These are phyloP conservation scores for Calonectria henricotiae DNA, from an alignment of 2,329 filamentous ascomycete species.

Conservation along the genomic window DNA sequence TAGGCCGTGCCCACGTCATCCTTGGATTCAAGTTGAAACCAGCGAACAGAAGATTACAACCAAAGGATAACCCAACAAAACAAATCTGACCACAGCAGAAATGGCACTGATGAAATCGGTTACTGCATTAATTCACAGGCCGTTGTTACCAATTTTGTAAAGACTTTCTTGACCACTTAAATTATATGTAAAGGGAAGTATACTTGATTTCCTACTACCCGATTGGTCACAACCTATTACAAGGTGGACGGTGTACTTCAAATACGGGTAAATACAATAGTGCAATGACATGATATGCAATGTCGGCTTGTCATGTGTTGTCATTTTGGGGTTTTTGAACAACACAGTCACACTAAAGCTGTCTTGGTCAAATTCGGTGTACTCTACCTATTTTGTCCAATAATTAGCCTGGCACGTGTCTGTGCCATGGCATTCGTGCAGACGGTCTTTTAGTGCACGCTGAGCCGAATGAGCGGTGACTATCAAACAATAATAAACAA, in stretches of 20 bases:
- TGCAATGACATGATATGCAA: background rate
- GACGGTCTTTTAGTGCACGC: background rate
- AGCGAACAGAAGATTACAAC: background rate
- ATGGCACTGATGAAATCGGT: background rate
- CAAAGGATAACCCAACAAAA: background rate
- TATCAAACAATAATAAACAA: background rate
- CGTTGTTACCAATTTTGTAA: background rate
- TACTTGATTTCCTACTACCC: background rate
- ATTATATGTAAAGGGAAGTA: background rate
- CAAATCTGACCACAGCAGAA: background rate
- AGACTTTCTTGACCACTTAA: background rate
- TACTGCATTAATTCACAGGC: background rate
- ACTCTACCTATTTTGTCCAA: no score
- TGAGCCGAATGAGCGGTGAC: constrained; percentile 11
- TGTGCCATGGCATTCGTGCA: background rate
- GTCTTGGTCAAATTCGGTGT: background rate
- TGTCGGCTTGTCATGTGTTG: background rate
- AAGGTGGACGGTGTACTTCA: no score
- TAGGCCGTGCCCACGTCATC: background rate
- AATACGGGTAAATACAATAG: no score
- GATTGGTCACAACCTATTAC: background rate
- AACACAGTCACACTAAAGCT: background rate
- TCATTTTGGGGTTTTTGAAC: background rate
- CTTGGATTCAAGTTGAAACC: background rate
- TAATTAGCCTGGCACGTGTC: background rate